These are phyloP conservation scores for Leptomonas seymouri DNA, from an alignment of 208 protist genomes.

Conservation along the genomic window DNA sequence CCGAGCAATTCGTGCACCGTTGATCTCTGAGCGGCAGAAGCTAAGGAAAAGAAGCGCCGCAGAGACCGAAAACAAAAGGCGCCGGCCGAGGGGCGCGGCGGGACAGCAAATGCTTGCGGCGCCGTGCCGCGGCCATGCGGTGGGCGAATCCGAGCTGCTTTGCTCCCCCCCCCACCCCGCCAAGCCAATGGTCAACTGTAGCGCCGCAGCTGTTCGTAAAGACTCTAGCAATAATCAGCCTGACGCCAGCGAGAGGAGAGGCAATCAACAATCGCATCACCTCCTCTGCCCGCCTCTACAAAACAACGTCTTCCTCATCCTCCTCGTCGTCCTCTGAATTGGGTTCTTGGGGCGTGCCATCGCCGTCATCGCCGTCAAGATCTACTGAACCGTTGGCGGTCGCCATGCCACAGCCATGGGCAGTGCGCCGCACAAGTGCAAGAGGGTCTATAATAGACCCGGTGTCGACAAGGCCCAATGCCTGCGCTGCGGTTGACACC, in stretches of 20 bases:
- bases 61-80: too few relatives aligned
- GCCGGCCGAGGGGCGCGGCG: too few relatives aligned
- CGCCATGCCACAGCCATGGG: background rate
- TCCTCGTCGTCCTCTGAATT: slow-evolving; percentile 9
- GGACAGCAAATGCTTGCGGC: too few relatives aligned
- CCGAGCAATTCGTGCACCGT: too few relatives aligned
- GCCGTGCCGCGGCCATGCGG: too few relatives aligned
- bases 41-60: too few relatives aligned
- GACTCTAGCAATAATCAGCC: too few relatives aligned
- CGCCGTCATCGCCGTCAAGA: background rate
- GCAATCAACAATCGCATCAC: background rate
- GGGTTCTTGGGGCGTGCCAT: background rate
- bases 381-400: background rate
- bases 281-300: background rate
- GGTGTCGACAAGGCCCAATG: slow-evolving; percentile 31
- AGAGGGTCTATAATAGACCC: slow-evolving; percentile 38
- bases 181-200: too few relatives aligned
- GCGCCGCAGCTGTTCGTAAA: too few relatives aligned
- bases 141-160: too few relatives aligned
- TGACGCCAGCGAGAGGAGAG: background rate
- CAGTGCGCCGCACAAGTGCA: slow-evolving; percentile 2
- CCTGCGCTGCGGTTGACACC: slow-evolving; percentile 1
- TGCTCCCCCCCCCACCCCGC: too few relatives aligned
- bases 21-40: too few relatives aligned
- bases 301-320: background rate